Evolutionary conservation across 2,329 filamentous ascomycete genomes (phyloP), one percentile per base, ranked within the genome.

Genomic region (Ascochyta koolunga): DNA sequence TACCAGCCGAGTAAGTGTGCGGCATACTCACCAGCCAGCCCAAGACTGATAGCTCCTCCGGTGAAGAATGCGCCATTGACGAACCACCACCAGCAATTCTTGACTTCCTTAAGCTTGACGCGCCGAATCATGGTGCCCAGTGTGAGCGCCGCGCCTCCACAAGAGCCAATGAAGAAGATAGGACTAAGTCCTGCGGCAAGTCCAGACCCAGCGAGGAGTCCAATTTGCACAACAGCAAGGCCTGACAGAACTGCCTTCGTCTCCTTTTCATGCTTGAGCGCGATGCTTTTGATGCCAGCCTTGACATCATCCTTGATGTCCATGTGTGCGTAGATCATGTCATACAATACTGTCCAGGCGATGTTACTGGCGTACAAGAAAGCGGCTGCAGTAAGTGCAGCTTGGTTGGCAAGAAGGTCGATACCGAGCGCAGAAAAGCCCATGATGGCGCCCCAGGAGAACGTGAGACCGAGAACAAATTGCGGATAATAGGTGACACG

Each of bases 261-360:
- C 57, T 92, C 83, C 5, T 83, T 81, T 58, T 90, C 88, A 64
- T 96, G 90, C 70, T 89, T 88, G 33, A 96, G 79, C 1, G 89
- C 91, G 64, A 96, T 95, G 67, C 88, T 91, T 79, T 93, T 96
- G 77, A 96, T 95, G 8, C 91, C 92, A 0, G 88, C 91, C 73
- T 91, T 92, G 57, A 82, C 86, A 69, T 96, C 91, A 65, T 96
- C 91, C 67, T 88, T 88, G 72, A 93, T 89, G 67, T 96, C 91
- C 87, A 95, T 93, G 71, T 96, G 91, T 13, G 91, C 91, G 73
- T 96, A 96, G 27, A 96, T 91, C 86, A 95, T 96, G 72, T 96
- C 91, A 73, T 96, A 96, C 33, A 96, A 77, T 22, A 96, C 83
- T 0, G 91, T 96, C 92, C 92, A 96, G 3, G 90, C 86, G 21